Base-by-base conservation (phyloP, 306 rosid genomes). In the Corylus avellana region DNA sequence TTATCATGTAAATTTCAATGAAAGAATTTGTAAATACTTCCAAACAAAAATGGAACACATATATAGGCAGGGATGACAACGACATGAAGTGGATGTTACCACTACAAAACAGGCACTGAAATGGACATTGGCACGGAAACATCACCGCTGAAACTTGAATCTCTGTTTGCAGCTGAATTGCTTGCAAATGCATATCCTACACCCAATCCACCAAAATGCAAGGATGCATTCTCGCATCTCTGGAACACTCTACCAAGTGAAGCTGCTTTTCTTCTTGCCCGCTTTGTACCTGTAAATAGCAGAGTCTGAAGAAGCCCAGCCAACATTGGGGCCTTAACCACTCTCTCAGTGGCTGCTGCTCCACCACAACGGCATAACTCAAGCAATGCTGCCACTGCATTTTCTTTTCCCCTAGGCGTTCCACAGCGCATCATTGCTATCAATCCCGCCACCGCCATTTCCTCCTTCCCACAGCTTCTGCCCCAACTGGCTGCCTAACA, bases 251-350 rank as follows among this genome's bases (percentile, higher is more conserved):
- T 86, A 18, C 94, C 95, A 53, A 94, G 95, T 47, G 98, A 94
- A 5, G 98, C 98, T 29, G 98, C 98, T 89, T 94, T 94, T 76
- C 98, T 82, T 81, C 97, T 88, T 7, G 98, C 98, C 25, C 98
- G 85, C 74, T 92, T 94, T 48, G 98, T 94, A 13, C 98, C 98
- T 0, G 98, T 94, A 66, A 91, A 94, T 39, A 91, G 79, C 73
- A n/a, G n/a, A 94, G 89, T 81, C 85, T 92, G 98, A 75, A 94
- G 97, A 75, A 94, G 84, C 10, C 95, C 92, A 4, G 92, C 97
- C 84, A 94, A 89, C 56, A 94, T 88, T 0, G 98, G 98, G 2
- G 92, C 97, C 87, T 84, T 90, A 16, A 89, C 88, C 25, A 94
- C 98, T 80, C 83, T 91, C 82, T 92, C 98, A 0, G 93, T 92